Percentiles rank a stretch among this genome's conserved stretches.
Evolutionary conservation across 2,329 filamentous ascomycete species (phyloP).

Genomic region (Xylariaceae sp.): DNA sequence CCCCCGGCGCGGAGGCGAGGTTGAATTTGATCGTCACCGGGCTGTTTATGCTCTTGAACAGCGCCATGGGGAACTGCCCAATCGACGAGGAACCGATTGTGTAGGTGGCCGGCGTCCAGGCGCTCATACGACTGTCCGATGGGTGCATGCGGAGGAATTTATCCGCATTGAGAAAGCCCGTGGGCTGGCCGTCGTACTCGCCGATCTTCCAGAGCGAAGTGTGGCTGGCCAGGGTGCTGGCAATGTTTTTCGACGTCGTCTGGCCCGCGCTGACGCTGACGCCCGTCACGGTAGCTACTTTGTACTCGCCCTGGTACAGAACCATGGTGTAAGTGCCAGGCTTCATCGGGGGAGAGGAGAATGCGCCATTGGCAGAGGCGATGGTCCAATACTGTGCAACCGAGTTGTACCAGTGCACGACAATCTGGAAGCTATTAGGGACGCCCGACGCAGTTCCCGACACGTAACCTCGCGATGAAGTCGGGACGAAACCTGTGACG

Average conservation of each 20-base stretch:
- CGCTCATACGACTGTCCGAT: constrained; percentile 66
- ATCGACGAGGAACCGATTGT: constrained; percentile 61
- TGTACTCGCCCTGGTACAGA: constrained; percentile 65
- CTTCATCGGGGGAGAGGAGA: constrained; percentile 46
- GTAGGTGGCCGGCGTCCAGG: constrained; percentile 66
- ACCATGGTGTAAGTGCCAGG: constrained; percentile 51
- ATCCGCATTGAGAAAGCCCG: constrained; percentile 69
- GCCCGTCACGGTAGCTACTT: constrained; percentile 53
- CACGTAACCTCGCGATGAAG: constrained; percentile 62
- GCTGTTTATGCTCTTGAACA: constrained; percentile 66
- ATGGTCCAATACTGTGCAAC: constrained; percentile 70
- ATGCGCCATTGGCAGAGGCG: constrained; percentile 59
- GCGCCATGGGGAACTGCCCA: constrained; percentile 67
- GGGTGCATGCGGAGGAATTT: constrained; percentile 74
- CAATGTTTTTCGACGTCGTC: constrained; percentile 57
- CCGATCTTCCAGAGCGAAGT: constrained; percentile 68
- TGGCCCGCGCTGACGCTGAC: constrained; percentile 59
- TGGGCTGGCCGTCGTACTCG: constrained; percentile 68
- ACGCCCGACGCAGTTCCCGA: constrained; percentile 66
- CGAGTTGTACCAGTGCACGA: constrained; percentile 70
- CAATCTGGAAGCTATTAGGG: constrained; percentile 55
- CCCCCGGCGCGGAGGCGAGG: constrained; percentile 55
- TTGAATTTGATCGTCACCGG: constrained; percentile 66
- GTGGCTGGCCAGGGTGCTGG: constrained; percentile 48
- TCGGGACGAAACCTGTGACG: constrained; percentile 63